Evolutionary conservation across 2,329 filamentous ascomycete species (phyloP).

Genomic region (Nemania abortiva): DNA sequence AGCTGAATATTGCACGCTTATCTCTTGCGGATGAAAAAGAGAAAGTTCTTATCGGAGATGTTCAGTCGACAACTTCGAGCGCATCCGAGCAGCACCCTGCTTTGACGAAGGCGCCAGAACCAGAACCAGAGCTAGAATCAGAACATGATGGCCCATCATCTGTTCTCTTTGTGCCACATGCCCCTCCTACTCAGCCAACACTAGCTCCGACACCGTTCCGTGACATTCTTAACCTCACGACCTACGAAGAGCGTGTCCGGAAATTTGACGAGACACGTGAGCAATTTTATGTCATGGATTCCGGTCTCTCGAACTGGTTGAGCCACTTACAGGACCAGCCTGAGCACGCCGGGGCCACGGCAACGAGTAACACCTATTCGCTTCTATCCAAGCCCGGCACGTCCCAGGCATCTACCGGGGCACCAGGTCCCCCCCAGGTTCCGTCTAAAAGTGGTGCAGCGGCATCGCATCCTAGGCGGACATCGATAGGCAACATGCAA

Average conservation of each 20-base stretch:
- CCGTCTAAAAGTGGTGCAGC: constrained; percentile 58
- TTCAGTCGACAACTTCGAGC: constrained; percentile 50
- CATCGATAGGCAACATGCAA: constrained; percentile 48
- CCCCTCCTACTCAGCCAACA: constrained; percentile 13
- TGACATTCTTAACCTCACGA: constrained; percentile 79
- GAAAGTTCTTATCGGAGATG: constrained; percentile 47
- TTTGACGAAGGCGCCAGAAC: constrained; percentile 23
- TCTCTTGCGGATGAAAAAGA: constrained; percentile 60
- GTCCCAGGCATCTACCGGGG: constrained; percentile 27
- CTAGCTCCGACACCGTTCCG: constrained; percentile 67
- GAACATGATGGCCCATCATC: neutral
- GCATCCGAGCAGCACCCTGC: constrained; percentile 55
- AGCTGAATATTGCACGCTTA: constrained; percentile 46
- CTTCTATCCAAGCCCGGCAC: constrained; percentile 27
- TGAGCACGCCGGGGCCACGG: constrained; percentile 59
- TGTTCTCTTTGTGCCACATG: constrained; percentile 7
- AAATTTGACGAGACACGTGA: constrained; percentile 79
- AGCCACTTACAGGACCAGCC: constrained; percentile 58
- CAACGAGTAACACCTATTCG: constrained; percentile 4
- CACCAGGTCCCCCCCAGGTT: constrained; percentile 52
- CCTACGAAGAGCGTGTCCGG: constrained; percentile 75
- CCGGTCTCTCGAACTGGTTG: constrained; percentile 76
- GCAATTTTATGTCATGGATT: constrained; percentile 78
- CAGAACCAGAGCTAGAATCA: no score
- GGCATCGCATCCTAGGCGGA: constrained; percentile 46